A percentile compares a stretch with the other conserved stretches of the same genome.
Evolutionary conservation across 2,329 filamentous ascomycete species (phyloP).

Genomic region (Penicillium hordei): DNA sequence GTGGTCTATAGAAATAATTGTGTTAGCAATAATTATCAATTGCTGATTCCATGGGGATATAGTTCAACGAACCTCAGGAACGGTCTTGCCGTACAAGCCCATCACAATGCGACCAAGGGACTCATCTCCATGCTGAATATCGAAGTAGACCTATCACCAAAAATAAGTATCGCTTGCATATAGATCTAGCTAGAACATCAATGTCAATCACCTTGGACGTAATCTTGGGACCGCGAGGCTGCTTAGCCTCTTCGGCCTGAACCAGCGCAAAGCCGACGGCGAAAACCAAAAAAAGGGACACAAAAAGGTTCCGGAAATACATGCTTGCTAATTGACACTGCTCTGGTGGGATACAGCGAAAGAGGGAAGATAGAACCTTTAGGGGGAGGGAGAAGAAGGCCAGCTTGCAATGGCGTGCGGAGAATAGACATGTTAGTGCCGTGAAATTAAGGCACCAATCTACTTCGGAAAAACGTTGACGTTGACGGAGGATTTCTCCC

Average conservation of each 20-base stretch:
- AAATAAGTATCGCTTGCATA: conserved; percentile 14
- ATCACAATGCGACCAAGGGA: conserved; percentile 61
- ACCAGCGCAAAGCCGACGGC: conserved; percentile 69
- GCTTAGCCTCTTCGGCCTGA: conserved; percentile 67
- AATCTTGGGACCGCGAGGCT: conserved; percentile 75
- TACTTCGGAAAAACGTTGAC: conserved; percentile 35
- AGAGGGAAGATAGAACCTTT: conserved; percentile 15
- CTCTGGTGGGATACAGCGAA: conserved; percentile 18
- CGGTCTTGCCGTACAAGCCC: conserved; percentile 67
- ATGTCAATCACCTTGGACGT: conserved; percentile 70
- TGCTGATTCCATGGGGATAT: neutral
- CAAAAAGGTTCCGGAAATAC: conserved; percentile 37
- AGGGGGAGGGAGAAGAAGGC: conserved; percentile 27
- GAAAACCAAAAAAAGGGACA: conserved; percentile 74
- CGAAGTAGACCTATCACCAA: conserved; percentile 59
- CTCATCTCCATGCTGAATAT: conserved; percentile 64
- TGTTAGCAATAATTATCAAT: conserved; percentile 10
- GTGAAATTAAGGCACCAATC: neutral
- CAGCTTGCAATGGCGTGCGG: conserved; percentile 39
- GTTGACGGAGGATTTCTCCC: conserved; percentile 35
- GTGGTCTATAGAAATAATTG: conserved; percentile 50
- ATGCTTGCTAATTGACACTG: conserved; percentile 31
- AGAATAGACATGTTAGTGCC: conserved; percentile 9
- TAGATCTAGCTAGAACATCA: neutral
- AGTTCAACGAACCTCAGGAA: conserved; percentile 55